Conservation (phyloP, 805 yeast species). For the Zygosaccharomyces pseudorouxii region DNA sequence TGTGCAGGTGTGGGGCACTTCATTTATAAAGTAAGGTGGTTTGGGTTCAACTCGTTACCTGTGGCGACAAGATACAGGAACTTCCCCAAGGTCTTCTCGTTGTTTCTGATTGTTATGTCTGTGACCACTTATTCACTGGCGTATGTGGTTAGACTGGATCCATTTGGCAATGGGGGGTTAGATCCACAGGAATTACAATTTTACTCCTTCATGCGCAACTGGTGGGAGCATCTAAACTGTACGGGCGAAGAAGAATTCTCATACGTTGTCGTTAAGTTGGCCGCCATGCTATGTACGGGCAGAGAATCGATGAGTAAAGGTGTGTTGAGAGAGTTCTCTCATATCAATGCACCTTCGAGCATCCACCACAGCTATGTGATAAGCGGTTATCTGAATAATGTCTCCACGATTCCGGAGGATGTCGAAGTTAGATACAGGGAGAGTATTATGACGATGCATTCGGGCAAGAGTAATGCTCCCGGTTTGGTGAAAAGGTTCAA, state of each 20-base stretch:
- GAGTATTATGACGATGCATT: not conserved
- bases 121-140: constrained; percentile 53
- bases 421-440: not conserved
- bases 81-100: constrained; percentile 59
- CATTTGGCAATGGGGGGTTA: constrained; percentile 12
- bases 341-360: constrained; percentile 18
- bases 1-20: constrained; percentile 47
- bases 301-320: constrained; percentile 19
- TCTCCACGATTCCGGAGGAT: constrained; percentile 19
- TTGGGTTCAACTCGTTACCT: constrained; percentile 48
- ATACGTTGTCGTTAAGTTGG: constrained; percentile 20
- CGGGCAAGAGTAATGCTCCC: constrained; percentile 4
- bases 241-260: constrained; percentile 34
- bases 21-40: constrained; percentile 38
- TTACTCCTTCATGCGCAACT: constrained; percentile 29
- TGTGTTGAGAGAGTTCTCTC: constrained; percentile 28
- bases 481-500: constrained; percentile 10
- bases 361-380: constrained; percentile 20
- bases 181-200: constrained; percentile 27
- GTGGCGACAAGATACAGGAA: constrained; percentile 53
- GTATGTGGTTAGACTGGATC: constrained; percentile 46
- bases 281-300: constrained; percentile 25
- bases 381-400: constrained; percentile 23
- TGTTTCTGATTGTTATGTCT: constrained; percentile 49
- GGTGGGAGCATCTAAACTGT: constrained; percentile 30